Percentiles rank a stretch among this genome's conserved stretches.
Evolutionary conservation across 1,284 basidiomycete genomes (phyloP).

Genomic region (Cryptococcus wingfieldii): DNA sequence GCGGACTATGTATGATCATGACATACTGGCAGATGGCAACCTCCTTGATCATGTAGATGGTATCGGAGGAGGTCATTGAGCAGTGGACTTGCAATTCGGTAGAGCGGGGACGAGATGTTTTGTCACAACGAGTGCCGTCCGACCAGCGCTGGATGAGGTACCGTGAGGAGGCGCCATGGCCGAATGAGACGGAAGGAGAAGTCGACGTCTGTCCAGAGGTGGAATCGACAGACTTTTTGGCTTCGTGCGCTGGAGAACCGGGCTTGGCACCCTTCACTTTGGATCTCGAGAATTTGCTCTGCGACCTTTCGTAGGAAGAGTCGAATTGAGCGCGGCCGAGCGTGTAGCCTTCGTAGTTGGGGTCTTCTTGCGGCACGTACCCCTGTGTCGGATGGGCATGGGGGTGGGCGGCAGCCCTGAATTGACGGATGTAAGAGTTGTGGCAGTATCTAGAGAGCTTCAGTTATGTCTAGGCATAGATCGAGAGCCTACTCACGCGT

Average conservation of each 20-base stretch:
- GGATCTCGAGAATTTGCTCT: background rate
- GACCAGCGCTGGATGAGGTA: slow-evolving; percentile 86
- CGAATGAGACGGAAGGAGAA: slow-evolving; percentile 25
- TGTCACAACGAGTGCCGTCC: slow-evolving; percentile 86
- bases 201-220: background rate
- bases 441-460: slow-evolving; percentile 66
- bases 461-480: background rate
- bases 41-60: slow-evolving; percentile 84
- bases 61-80: slow-evolving; percentile 74
- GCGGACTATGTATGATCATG: slow-evolving; percentile 84
- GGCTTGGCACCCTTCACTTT: slow-evolving; percentile 6
- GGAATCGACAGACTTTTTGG: slow-evolving; percentile 1
- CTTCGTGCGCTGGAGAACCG: background rate
- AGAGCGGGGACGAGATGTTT: slow-evolving; percentile 74
- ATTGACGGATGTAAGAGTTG: slow-evolving; percentile 81
- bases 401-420: slow-evolving; percentile 63
- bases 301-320: background rate
- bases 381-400: slow-evolving; percentile 63
- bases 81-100: slow-evolving; percentile 97
- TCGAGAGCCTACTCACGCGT: slow-evolving; percentile 53
- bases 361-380: slow-evolving; percentile 72
- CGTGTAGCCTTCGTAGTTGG: slow-evolving; percentile 50
- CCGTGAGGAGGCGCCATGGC: slow-evolving; percentile 51
- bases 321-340: slow-evolving; percentile 29
- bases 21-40: slow-evolving; percentile 83